Conservation (phyloP, 2,329 filamentous ascomycete genomes). For the Xylariaceae sp. region DNA sequence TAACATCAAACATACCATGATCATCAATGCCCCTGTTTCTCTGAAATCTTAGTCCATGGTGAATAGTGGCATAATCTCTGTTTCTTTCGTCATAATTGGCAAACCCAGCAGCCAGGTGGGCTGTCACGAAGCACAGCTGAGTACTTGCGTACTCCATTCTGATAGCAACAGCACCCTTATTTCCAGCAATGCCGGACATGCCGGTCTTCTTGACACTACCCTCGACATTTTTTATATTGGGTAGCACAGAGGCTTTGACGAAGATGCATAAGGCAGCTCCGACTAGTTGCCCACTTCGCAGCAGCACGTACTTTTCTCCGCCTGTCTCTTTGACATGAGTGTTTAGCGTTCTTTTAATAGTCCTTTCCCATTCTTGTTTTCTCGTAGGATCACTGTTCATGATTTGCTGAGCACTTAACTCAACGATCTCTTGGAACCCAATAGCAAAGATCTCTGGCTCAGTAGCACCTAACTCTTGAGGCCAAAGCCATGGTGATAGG, state of each 20-base stretch:
- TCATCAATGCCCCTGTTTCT: slow-evolving; percentile 89
- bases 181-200: slow-evolving; percentile 95
- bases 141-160: slow-evolving; percentile 94
- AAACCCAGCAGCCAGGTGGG: slow-evolving; percentile 94
- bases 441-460: slow-evolving; percentile 87
- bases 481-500: slow-evolving; percentile 84
- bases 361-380: slow-evolving; percentile 84
- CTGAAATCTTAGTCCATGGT: slow-evolving; percentile 86
- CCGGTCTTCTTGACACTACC: slow-evolving; percentile 93
- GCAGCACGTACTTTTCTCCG: slow-evolving; percentile 81
- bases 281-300: slow-evolving; percentile 92
- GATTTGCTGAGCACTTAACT: slow-evolving; percentile 95
- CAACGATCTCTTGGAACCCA: slow-evolving; percentile 98
- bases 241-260: slow-evolving; percentile 77
- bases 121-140: slow-evolving; percentile 92
- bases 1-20: slow-evolving; percentile 64
- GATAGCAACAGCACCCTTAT: slow-evolving; percentile 97
- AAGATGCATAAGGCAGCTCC: slow-evolving; percentile 93
- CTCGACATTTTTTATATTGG: slow-evolving; percentile 93
- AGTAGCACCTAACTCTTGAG: slow-evolving; percentile 59
- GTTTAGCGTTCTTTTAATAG: slow-evolving; percentile 81
- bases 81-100: slow-evolving; percentile 97
- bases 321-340: slow-evolving; percentile 66
- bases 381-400: slow-evolving; percentile 95
- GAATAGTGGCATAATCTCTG: slow-evolving; percentile 88